Evolutionary conservation across 2,329 filamentous ascomycete genomes (phyloP).

Genomic region (Fusarium chaquense): DNA sequence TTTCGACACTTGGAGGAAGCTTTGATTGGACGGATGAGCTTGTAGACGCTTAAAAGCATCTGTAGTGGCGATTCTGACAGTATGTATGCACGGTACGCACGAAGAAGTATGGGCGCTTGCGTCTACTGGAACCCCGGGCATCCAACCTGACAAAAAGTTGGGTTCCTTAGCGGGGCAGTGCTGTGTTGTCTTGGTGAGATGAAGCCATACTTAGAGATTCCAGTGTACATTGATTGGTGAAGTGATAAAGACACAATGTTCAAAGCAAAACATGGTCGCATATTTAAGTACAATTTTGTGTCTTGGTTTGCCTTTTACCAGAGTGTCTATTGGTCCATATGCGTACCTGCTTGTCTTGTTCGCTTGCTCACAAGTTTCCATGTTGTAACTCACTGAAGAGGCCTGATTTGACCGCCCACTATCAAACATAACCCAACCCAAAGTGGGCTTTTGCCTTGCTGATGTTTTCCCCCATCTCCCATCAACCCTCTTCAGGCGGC

Average conservation of each 20-base stretch:
- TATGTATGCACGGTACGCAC: conserved; percentile 18
- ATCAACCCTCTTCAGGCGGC: conserved; percentile 28
- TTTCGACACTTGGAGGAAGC: background rate
- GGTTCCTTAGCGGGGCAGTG: conserved; percentile 22
- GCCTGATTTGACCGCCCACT: conserved; percentile 22
- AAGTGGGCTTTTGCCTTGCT: conserved; percentile 27
- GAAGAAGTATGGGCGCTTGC: background rate
- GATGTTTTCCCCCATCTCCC: conserved; percentile 22
- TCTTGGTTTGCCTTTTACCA: background rate
- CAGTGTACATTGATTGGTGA: background rate
- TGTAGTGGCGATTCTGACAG: conserved; percentile 20
- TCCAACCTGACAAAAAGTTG: conserved; percentile 1
- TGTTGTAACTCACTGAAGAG: conserved; percentile 23
- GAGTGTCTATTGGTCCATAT: background rate
- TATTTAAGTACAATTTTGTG: background rate
- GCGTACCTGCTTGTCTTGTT: background rate
- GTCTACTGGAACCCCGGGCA: conserved; percentile 13
- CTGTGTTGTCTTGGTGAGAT: conserved; percentile 10
- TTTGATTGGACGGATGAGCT: conserved; percentile 17
- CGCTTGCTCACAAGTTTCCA: background rate
- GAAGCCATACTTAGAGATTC: conserved; percentile 6
- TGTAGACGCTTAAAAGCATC: background rate
- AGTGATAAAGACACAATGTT: background rate
- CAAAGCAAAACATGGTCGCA: background rate
- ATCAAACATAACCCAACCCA: conserved; percentile 19